A percentile compares a stretch with the other conserved stretches of the same genome.
These are phyloP conservation scores for Nymphaea thermarum DNA, from an alignment of 164 flowering plant genomes.

Conservation along the genomic window DNA sequence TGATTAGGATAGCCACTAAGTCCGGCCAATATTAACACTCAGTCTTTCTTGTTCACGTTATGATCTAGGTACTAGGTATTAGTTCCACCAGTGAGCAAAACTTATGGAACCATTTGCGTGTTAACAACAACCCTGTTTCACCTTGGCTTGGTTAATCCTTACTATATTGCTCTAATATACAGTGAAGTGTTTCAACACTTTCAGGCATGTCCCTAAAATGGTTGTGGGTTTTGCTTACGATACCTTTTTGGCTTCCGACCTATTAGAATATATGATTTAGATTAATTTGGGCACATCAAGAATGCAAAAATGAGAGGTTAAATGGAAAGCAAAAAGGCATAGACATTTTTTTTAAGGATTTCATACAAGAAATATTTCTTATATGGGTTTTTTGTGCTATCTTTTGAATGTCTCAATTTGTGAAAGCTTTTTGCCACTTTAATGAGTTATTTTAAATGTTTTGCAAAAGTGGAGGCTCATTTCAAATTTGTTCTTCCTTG, in stretches of 20 bases:
- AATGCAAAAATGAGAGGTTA: too few species aligned
- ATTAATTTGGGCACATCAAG: too few species aligned
- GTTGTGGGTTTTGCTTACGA: neutral
- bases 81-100: slow-evolving; percentile 86
- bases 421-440: neutral
- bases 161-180: slow-evolving; percentile 25
- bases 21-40: too few species aligned
- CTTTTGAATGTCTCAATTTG: neutral
- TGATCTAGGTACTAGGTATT: slow-evolving; percentile 59
- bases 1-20: too few species aligned
- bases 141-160: slow-evolving; percentile 29
- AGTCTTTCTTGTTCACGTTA: too few species aligned
- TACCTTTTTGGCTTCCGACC: too few species aligned
- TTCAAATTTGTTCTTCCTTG: slow-evolving; percentile 84
- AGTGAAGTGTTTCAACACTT: slow-evolving; percentile 25
- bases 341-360: too few species aligned
- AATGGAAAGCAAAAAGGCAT: too few species aligned
- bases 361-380: too few species aligned
- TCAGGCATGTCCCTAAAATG: slow-evolving; percentile 33
- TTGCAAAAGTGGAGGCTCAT: slow-evolving; percentile 76
- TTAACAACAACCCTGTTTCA: slow-evolving; percentile 36
- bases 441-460: neutral
- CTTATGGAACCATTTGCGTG: slow-evolving; percentile 70
- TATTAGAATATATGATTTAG: too few species aligned
- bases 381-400: too few species aligned